Conservation (phyloP, 768 basidiomycete species). For the Psilocybe azurescens region DNA sequence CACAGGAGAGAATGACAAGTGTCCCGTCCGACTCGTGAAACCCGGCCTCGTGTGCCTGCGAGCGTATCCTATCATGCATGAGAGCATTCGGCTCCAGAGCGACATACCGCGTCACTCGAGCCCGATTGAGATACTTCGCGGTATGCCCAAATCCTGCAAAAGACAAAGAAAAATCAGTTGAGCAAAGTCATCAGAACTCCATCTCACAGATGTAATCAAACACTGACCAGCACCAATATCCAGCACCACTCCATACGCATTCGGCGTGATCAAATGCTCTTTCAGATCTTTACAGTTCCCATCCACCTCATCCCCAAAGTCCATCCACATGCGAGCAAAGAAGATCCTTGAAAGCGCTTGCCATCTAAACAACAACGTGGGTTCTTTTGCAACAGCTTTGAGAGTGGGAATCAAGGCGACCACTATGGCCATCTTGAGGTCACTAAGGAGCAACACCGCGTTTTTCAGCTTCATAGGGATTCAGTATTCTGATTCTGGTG, state of each 20-base stretch:
- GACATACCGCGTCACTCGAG: conserved; percentile 64
- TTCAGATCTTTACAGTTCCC: conserved; percentile 46
- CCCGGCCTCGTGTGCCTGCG: conserved; percentile 52
- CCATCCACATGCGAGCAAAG: conserved; percentile 62
- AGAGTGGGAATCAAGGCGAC: conserved; percentile 52
- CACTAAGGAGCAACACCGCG: conserved; percentile 44
- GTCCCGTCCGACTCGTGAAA: conserved; percentile 57
- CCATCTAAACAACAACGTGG: conserved; percentile 52
- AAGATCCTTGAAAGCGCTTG: conserved; percentile 53
- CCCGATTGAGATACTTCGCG: conserved; percentile 60
- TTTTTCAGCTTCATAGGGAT: conserved; percentile 51
- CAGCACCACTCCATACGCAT: conserved; percentile 65
- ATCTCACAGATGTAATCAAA: neutral
- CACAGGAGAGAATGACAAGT: conserved; percentile 63
- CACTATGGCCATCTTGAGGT: conserved; percentile 45
- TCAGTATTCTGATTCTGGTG: neutral
- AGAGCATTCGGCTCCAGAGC: conserved; percentile 72
- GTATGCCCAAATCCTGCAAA: conserved; percentile 66
- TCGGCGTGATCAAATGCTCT: conserved; percentile 49
- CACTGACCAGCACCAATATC: conserved; percentile 70
- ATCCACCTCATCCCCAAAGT: conserved; percentile 55
- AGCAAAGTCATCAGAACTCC: neutral
- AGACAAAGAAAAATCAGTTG: neutral
- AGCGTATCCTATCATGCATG: conserved; percentile 66
- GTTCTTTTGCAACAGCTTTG: conserved; percentile 39